Base-by-base conservation (phyloP, 495 filamentous ascomycete species). In the Cercophora samala region DNA sequence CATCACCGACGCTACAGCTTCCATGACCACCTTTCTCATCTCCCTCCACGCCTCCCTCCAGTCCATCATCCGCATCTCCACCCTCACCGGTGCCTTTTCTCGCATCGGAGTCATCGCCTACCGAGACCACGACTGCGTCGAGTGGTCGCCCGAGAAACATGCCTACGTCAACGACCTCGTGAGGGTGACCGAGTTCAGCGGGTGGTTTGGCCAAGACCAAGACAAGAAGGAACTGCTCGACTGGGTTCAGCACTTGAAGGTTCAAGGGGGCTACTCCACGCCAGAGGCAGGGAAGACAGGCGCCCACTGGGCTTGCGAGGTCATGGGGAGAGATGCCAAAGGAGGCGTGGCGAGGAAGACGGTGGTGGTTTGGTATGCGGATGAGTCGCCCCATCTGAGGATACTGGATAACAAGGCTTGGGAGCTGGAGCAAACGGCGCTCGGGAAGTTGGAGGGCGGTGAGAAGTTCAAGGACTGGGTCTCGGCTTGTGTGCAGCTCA, bases 231-330 rank as follows among this genome's bases (percentile, higher is more conserved):
- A 19, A 0, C 58, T 75, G 21, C 66, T 77, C 19, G n/a, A 62
- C 32, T 75, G 69, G 11, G 66, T 61, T 22, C 25, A 25, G 17
- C 59, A 11, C 5, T 59, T 75, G 0, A 24, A 8, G 0, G 22
- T 69, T 4, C 4, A 19, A 5, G 42, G 46, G 55, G 78, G 78
- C 1, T 76, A 74, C 3, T 78, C 81, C 66, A 77, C 74, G 63
- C 76, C 79, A 17, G 81, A 83, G 62, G 82, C 82, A 3, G 70
- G 73, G 5, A 81, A 82, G 68, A 81, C 81, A 0, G 82, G 74
- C 0, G 73, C 83, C 3, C 80, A 81, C 11, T 73, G 72, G 21
- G 81, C 79, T 0, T 77, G 82, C 67, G 58, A 76, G 25, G 59
- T 80, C 5, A 83, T 83, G 81, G 73, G 81, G 56, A 46, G 72